Evolutionary conservation across 768 basidiomycete genomes (phyloP).

Genomic region (Hericium erinaceus): DNA sequence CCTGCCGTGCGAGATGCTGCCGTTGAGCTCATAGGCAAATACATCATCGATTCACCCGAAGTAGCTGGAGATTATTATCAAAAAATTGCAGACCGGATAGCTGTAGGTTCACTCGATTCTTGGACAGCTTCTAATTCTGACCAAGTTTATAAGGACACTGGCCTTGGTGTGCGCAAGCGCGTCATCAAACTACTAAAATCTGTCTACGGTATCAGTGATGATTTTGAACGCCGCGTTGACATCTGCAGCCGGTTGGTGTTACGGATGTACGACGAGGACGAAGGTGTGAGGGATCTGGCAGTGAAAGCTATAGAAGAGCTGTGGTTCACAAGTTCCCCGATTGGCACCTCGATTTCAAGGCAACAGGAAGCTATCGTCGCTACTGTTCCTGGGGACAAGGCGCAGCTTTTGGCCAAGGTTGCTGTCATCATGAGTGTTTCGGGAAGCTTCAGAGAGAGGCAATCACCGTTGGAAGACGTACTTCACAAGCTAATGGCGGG

Average conservation of each 20-base stretch:
- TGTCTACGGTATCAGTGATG: constrained; percentile 61
- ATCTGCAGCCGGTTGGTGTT: constrained; percentile 76
- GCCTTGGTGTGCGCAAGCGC: constrained; percentile 86
- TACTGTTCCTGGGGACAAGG: constrained; percentile 40
- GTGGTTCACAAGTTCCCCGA: constrained; percentile 54
- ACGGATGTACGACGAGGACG: constrained; percentile 88
- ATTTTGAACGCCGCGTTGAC: constrained; percentile 55
- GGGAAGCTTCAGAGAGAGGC: constrained; percentile 72
- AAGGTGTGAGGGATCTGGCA: constrained; percentile 89
- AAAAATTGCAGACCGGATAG: constrained; percentile 83
- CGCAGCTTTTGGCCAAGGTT: constrained; percentile 52
- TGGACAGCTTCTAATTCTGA: not conserved
- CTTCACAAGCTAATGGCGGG: constrained; percentile 74
- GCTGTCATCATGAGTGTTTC: constrained; percentile 81
- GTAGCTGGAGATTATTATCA: constrained; percentile 87
- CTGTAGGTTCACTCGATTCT: constrained; percentile 39
- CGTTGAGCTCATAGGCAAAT: constrained; percentile 95
- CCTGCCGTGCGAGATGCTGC: constrained; percentile 95
- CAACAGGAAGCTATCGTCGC: constrained; percentile 13
- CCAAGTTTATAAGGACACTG: constrained; percentile 63
- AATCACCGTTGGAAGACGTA: constrained; percentile 77
- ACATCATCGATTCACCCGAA: constrained; percentile 81
- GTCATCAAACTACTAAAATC: constrained; percentile 90
- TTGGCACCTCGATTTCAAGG: constrained; percentile 1
- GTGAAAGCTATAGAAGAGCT: constrained; percentile 85